Evolutionary conservation across 2,329 filamentous ascomycete genomes (phyloP).

Genomic region (Xylariales sp.): DNA sequence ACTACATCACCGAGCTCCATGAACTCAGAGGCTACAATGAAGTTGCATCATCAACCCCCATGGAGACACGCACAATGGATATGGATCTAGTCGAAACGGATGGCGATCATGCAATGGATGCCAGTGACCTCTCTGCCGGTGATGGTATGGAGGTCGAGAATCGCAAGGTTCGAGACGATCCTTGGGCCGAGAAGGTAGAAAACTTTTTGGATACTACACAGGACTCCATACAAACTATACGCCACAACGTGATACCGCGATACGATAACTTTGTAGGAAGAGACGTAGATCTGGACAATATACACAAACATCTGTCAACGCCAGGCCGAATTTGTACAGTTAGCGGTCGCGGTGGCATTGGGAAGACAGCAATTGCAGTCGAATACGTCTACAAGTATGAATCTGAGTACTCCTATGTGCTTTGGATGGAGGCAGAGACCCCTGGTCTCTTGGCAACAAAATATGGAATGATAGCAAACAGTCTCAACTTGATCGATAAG

Average conservation of each 20-base stretch:
- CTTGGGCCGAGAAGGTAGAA: background rate
- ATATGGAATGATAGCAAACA: conserved; percentile 7
- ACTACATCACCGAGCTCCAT: background rate
- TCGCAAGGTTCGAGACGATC: background rate
- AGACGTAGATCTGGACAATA: background rate
- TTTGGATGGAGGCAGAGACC: conserved; percentile 14
- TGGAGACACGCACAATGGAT: background rate
- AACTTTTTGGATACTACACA: background rate
- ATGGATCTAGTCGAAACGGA: background rate
- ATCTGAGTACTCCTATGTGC: conserved; percentile 5
- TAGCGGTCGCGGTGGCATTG: conserved; percentile 14
- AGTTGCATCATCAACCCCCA: background rate
- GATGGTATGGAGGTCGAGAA: background rate
- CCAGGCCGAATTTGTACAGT: conserved; percentile 11
- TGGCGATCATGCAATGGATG: background rate
- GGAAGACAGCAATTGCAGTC: conserved; percentile 14
- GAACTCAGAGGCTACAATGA: background rate
- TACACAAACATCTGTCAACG: conserved; percentile 5
- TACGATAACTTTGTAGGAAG: background rate
- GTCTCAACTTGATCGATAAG: background rate
- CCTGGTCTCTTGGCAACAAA: conserved; percentile 3
- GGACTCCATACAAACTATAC: background rate
- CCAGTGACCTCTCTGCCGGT: background rate
- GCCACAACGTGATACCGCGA: background rate
- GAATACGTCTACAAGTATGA: conserved; percentile 11